Percentiles rank a stretch among this genome's conserved stretches.
phyloP scores from a whole-genome alignment of 1,284 basidiomycete genomes.

The Rhodotorula sp. region DNA sequence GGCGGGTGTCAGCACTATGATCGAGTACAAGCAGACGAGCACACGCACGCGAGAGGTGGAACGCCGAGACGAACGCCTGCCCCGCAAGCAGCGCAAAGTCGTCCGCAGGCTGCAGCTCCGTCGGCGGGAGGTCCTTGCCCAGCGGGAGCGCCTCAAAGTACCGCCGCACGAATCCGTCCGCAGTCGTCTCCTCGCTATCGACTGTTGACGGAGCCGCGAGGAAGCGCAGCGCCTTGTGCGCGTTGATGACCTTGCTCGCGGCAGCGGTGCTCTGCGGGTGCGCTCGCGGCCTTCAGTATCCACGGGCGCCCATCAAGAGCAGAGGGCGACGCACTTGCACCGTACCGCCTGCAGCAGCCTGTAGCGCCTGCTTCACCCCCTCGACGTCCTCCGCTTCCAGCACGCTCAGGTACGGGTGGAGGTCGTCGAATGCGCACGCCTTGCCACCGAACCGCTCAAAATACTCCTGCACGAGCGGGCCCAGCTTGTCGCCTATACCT shows the following conservation, averaged over 20 bases:
- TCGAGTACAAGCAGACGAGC: not conserved
- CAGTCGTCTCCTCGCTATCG: slow-evolving; percentile 62
- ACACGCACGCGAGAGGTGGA: slow-evolving; percentile 53
- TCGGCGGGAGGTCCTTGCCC: slow-evolving; percentile 64
- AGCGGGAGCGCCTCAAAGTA: slow-evolving; percentile 68
- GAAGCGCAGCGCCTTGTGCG: slow-evolving; percentile 68
- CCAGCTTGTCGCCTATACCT: slow-evolving; percentile 56
- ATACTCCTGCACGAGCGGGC: slow-evolving; percentile 59
- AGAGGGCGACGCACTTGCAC: not conserved
- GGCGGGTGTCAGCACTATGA: not conserved
- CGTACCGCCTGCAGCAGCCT: not conserved
- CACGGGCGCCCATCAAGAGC: not conserved
- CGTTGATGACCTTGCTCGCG: slow-evolving; percentile 67
- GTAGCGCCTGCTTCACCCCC: not conserved
- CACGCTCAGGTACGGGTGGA: slow-evolving; percentile 65
- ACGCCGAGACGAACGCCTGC: slow-evolving; percentile 67
- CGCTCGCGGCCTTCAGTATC: not conserved
- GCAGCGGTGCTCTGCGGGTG: slow-evolving; percentile 56
- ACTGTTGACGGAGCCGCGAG: slow-evolving; percentile 58
- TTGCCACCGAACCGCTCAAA: slow-evolving; percentile 74
- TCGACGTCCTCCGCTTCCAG: slow-evolving; percentile 49
- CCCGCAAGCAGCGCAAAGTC: slow-evolving; percentile 75
- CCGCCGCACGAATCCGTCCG: slow-evolving; percentile 59
- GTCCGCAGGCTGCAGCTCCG: slow-evolving; percentile 83
- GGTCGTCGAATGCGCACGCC: slow-evolving; percentile 79